These are phyloP conservation scores for Peronospora belbahrii DNA, from an alignment of 352 stramenopile genomes.

Conservation along the genomic window DNA sequence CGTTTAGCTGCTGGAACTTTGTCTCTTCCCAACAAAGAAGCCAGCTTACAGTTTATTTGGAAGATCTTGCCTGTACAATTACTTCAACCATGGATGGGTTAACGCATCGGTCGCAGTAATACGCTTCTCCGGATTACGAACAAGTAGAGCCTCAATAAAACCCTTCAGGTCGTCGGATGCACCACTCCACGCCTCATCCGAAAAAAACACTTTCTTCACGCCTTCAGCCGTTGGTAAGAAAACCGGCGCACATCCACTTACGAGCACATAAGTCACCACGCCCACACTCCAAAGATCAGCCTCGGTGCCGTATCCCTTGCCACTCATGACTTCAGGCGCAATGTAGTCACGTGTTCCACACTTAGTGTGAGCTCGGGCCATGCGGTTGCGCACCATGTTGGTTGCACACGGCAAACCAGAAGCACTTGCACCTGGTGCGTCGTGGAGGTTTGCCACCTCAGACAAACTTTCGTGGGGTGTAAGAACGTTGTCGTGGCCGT, in stretches of 20 bases:
- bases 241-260: constrained; percentile 73
- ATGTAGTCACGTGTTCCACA: constrained; percentile 82
- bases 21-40: constrained; percentile 3
- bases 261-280: constrained; percentile 87
- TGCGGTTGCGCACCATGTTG: constrained; percentile 51
- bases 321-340: constrained; percentile 75
- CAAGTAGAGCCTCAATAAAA: constrained; percentile 66
- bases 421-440: constrained; percentile 11
- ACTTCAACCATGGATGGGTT: constrained; percentile 62
- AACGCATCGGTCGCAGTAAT: constrained; percentile 62
- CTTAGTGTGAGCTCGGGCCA: constrained; percentile 69
- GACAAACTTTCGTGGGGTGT: constrained; percentile 68
- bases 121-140: constrained; percentile 71
- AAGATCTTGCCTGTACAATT: constrained; percentile 5
- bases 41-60: not conserved
- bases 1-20: constrained; percentile 1
- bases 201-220: constrained; percentile 69
- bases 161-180: constrained; percentile 51
- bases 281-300: constrained; percentile 92
- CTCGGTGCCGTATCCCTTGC: constrained; percentile 90
- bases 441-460: constrained; percentile 55
- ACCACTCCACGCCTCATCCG: constrained; percentile 55
- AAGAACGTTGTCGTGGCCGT: constrained; percentile 39
- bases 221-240: constrained; percentile 56
- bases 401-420: constrained; percentile 13